These are phyloP conservation scores for Clarireedia hainanense DNA, from an alignment of 2,329 filamentous ascomycete genomes.

Conservation along the genomic window DNA sequence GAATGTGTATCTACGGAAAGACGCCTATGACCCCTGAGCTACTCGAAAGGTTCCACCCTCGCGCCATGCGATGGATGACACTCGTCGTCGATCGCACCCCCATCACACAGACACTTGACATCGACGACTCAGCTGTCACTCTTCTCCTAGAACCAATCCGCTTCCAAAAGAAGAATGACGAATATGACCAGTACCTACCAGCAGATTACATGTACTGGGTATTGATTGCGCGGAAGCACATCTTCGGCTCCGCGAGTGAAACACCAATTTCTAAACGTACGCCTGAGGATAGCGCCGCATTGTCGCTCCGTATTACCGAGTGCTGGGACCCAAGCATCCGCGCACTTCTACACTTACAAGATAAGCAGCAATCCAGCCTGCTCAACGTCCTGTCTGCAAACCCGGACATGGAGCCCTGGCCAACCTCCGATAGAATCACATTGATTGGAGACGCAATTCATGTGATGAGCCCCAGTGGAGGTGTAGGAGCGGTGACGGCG, in stretches of 20 bases:
- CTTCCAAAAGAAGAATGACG: slow-evolving; percentile 14
- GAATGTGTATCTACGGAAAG: slow-evolving; percentile 34
- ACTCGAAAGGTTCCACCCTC: slow-evolving; percentile 10
- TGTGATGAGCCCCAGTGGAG: slow-evolving; percentile 26
- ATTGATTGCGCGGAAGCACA: slow-evolving; percentile 8
- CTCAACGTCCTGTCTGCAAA: slow-evolving; percentile 8
- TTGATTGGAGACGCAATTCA: slow-evolving; percentile 29
- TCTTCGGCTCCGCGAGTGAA: slow-evolving; percentile 5
- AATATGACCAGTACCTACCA: slow-evolving; percentile 12
- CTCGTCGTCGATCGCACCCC: slow-evolving; percentile 17
- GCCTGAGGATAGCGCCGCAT: background rate
- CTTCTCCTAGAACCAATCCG: slow-evolving; percentile 23
- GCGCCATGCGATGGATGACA: slow-evolving; percentile 22
- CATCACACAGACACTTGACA: slow-evolving; percentile 6
- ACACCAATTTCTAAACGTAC: background rate
- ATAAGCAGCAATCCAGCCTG: background rate
- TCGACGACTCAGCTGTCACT: slow-evolving; percentile 15
- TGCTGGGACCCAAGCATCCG: slow-evolving; percentile 11
- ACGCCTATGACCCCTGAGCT: slow-evolving; percentile 29
- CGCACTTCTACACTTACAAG: slow-evolving; percentile 11
- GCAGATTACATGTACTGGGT: slow-evolving; percentile 32
- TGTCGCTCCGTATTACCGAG: background rate
- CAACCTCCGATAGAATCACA: slow-evolving; percentile 20
- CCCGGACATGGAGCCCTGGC: slow-evolving; percentile 13
- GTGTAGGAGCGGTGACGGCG: slow-evolving; percentile 18